Evolutionary conservation across 192 early-diverging fungal genomes (phyloP).

Genomic region (Allomyces javanicus): DNA sequence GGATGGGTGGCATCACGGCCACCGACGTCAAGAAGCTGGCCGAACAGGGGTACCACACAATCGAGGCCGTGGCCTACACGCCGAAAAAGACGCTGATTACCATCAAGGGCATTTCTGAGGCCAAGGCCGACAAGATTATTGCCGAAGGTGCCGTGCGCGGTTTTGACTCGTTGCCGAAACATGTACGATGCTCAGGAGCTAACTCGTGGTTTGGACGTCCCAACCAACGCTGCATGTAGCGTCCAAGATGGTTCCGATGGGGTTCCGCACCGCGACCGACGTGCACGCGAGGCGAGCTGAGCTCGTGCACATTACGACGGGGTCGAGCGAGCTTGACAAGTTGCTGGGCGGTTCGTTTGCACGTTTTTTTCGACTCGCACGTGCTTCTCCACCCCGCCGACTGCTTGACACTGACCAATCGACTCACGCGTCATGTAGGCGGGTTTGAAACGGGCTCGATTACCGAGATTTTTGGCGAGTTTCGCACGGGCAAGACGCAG

Average conservation of each 20-base stretch:
- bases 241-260: conserved; percentile 77
- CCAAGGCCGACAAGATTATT: conserved; percentile 86
- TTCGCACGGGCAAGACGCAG: conserved; percentile 93
- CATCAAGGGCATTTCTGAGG: conserved; percentile 90
- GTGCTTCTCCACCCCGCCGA: neutral
- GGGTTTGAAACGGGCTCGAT: conserved; percentile 93
- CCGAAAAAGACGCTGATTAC: conserved; percentile 65
- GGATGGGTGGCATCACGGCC: conserved; percentile 28
- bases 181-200: neutral
- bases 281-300: conserved; percentile 64
- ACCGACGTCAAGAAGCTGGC: conserved; percentile 65
- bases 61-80: conserved; percentile 85
- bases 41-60: conserved; percentile 70
- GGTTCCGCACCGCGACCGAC: conserved; percentile 85
- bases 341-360: conserved; percentile 55
- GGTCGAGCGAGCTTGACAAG: conserved; percentile 78
- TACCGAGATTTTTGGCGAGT: conserved; percentile 96
- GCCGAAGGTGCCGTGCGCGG: conserved; percentile 40
- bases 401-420: neutral
- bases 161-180: neutral
- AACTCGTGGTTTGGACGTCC: neutral
- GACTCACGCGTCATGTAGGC: conserved; percentile 14
- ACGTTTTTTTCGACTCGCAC: neutral
- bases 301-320: conserved; percentile 68
- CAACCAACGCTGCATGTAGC: conserved; percentile 21